Percentiles rank a stretch among this genome's conserved stretches.
Conservation (phyloP, 2,329 filamentous ascomycete genomes). For the Hymenoscyphus linearis region DNA sequence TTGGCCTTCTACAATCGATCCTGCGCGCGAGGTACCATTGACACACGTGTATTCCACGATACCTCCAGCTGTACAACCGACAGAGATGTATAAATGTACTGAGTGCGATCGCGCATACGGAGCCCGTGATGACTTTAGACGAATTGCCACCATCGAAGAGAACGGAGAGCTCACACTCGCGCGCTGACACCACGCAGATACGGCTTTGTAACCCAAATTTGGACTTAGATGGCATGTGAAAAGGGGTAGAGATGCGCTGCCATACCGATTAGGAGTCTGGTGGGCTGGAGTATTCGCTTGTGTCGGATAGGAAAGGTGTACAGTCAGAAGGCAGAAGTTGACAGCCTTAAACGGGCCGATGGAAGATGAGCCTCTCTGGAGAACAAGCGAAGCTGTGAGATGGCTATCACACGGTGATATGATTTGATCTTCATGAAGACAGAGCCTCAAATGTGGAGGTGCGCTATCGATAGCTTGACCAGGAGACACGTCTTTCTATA, state of each 20-base stretch:
- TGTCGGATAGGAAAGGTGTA: background rate
- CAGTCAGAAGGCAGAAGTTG: background rate
- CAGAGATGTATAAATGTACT: background rate
- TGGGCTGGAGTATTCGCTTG: background rate
- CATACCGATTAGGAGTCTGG: background rate
- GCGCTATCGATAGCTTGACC: background rate
- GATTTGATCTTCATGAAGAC: background rate
- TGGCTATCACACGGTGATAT: background rate
- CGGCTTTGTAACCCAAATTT: background rate
- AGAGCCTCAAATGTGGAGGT: background rate
- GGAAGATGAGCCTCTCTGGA: background rate
- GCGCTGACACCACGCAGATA: background rate
- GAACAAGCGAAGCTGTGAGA: too few species aligned
- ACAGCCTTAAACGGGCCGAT: background rate
- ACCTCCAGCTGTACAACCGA: background rate
- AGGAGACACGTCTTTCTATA: background rate
- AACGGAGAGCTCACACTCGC: background rate
- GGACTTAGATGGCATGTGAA: background rate
- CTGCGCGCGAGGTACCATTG: background rate
- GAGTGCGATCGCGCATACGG: background rate
- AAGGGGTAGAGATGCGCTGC: background rate
- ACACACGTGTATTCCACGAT: background rate
- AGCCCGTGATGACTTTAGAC: background rate
- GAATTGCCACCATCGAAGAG: background rate
- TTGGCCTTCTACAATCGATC: background rate